These are phyloP conservation scores for Chrysanthemum seticuspe DNA, from an alignment of 129 eudicot genomes.

Conservation along the genomic window DNA sequence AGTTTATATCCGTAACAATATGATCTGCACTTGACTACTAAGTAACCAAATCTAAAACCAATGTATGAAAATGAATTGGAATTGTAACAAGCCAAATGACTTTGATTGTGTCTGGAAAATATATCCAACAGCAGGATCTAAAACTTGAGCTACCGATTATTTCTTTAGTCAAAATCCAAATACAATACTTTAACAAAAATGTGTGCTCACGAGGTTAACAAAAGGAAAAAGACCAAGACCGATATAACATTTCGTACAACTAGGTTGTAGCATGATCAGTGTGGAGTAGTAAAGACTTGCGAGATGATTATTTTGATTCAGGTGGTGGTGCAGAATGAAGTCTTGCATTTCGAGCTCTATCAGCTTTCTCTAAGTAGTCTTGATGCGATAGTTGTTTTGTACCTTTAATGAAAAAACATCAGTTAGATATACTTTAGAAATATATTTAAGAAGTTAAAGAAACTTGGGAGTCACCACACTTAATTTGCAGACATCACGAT, in stretches of 20 bases:
- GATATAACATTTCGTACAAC: neutral
- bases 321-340: conserved; percentile 76
- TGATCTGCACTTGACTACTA: no score
- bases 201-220: conserved; percentile 3
- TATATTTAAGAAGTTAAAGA: neutral
- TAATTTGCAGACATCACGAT: neutral
- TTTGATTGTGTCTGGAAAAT: neutral
- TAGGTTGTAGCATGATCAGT: conserved; percentile 18
- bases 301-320: conserved; percentile 39
- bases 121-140: conserved; percentile 16
- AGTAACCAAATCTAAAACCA: no score
- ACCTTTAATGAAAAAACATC: conserved; percentile 42
- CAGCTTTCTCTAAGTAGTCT: conserved; percentile 91
- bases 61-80: neutral
- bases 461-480: neutral
- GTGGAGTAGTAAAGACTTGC: conserved; percentile 1
- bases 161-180: conserved; percentile 22
- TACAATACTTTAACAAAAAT: conserved; percentile 3
- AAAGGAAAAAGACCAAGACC: conserved; percentile 4
- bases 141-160: conserved; percentile 23
- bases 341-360: conserved; percentile 76
- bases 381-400: conserved; percentile 87
- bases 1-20: no score
- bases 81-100: neutral
- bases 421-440: neutral